Evolutionary conservation across 164 flowering plant genomes (phyloP), one percentile per base, ranked within the genome.

Genomic region (Cinnamomum micranthum): DNA sequence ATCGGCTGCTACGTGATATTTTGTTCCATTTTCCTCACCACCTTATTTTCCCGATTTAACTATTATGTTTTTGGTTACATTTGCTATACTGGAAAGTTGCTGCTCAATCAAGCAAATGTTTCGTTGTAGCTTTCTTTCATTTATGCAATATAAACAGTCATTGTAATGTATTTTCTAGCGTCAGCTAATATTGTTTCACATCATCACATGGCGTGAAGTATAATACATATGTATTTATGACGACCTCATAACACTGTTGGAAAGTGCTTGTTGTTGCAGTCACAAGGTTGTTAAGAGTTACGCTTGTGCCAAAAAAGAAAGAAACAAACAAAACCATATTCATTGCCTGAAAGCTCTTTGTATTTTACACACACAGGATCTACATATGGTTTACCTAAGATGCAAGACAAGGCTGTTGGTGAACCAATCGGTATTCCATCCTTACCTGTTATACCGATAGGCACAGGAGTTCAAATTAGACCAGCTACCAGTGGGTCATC

Each of bases 401-500:
- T 64, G 20, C 84, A 80, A 80, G 90, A 87, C 73, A 88, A 86
- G 80, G 83, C 84, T 79, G 79, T 77, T 71, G 86, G 79, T 75
- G 88, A 81, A 73, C 78, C 86, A 35, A 27, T 74, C 15, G 76
- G 76, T 41, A 81, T 81, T 75, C 86, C 90, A 73, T 73, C 90
- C 59, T 81, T 89, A 63, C 84, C 91, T 78, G 75, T 83, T 50
- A 72, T 74, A 50, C 89, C 75, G 68, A 89, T 82, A 80, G 85
- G 84, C 72, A 15, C 85, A 68, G 85, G 67, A 47, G 76, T 65
- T 72, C 89, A 81, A 33, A 79, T 79, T 60, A 87, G 75, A 79
- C 81, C 89, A 75, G 78, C 87, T 70, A 87, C 87, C 23, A 95
- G 98, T 82, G 91, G 84, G 41, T 92, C 98, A 76, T 95, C 98